Percentiles rank a stretch among this genome's conserved stretches.
These are phyloP conservation scores for Suillus alpinus DNA, from an alignment of 768 basidiomycete species.

Conservation along the genomic window DNA sequence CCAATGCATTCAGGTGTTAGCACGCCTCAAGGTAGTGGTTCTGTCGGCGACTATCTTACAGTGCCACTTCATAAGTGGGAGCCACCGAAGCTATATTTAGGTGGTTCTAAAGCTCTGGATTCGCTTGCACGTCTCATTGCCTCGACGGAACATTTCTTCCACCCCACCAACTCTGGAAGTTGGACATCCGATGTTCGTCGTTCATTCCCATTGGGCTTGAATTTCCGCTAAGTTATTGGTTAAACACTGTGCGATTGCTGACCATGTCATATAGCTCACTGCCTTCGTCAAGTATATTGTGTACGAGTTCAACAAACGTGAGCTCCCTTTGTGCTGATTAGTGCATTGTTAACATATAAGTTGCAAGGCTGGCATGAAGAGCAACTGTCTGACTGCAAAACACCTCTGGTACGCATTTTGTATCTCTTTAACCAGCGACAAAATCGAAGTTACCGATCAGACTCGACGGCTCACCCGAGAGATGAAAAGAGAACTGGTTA, in stretches of 20 bases:
- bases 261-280: slow-evolving; percentile 2
- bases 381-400: slow-evolving; percentile 74
- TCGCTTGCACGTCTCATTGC: slow-evolving; percentile 82
- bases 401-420: slow-evolving; percentile 49
- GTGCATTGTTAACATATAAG: slow-evolving; percentile 3
- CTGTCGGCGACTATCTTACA: slow-evolving; percentile 56
- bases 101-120: slow-evolving; percentile 81
- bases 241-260: slow-evolving; percentile 5
- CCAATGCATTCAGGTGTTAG: slow-evolving; percentile 62
- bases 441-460: slow-evolving; percentile 28
- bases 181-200: slow-evolving; percentile 40
- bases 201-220: neutral
- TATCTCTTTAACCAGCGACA: neutral
- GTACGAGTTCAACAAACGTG: slow-evolving; percentile 82
- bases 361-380: slow-evolving; percentile 76
- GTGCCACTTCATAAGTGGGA: slow-evolving; percentile 51
- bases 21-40: slow-evolving; percentile 23
- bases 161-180: slow-evolving; percentile 20
- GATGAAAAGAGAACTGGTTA: slow-evolving; percentile 85
- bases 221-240: neutral
- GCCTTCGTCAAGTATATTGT: slow-evolving; percentile 64
- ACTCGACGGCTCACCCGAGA: slow-evolving; percentile 71
- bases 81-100: slow-evolving; percentile 54
- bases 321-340: slow-evolving; percentile 9
- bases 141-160: slow-evolving; percentile 62